Conservation (phyloP, 768 basidiomycete genomes). For the Rhodocollybia butyracea region DNA sequence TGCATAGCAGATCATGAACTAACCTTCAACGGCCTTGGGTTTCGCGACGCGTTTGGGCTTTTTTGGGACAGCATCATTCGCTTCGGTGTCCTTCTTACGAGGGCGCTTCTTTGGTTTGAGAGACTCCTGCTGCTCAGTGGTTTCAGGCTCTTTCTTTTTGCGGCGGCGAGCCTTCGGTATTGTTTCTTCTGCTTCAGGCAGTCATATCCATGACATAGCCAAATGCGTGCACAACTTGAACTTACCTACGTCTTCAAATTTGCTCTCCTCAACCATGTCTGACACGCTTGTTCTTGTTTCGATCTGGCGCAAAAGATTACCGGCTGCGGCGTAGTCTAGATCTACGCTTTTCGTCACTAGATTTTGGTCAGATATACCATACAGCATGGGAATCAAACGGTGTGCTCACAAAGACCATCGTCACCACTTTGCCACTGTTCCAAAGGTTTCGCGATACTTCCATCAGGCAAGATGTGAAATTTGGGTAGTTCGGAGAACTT, state of each 20-base stretch:
- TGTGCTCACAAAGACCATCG: slow-evolving; percentile 4
- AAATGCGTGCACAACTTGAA: neutral
- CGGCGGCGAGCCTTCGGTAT: neutral
- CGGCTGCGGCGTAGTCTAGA: neutral
- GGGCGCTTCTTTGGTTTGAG: neutral
- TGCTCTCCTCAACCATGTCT: neutral
- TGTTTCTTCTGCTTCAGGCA: neutral
- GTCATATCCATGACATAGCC: neutral
- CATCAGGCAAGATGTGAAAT: slow-evolving; percentile 39
- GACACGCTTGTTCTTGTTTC: neutral
- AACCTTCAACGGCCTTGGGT: neutral
- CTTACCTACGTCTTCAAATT: neutral
- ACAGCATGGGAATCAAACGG: neutral
- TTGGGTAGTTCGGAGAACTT: slow-evolving; percentile 58
- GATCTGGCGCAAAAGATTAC: neutral
- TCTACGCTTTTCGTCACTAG: neutral
- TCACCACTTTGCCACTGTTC: slow-evolving; percentile 36
- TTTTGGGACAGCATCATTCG: neutral
- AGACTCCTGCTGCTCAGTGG: neutral
- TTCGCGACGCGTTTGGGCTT: neutral
- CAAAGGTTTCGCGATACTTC: slow-evolving; percentile 38
- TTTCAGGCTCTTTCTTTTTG: neutral
- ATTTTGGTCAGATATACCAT: neutral
- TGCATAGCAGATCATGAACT: neutral
- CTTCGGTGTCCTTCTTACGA: neutral